Percentiles rank a stretch among this genome's conserved stretches.
Conservation (phyloP, 2,329 filamentous ascomycete species). For the Amauroascus niger region DNA sequence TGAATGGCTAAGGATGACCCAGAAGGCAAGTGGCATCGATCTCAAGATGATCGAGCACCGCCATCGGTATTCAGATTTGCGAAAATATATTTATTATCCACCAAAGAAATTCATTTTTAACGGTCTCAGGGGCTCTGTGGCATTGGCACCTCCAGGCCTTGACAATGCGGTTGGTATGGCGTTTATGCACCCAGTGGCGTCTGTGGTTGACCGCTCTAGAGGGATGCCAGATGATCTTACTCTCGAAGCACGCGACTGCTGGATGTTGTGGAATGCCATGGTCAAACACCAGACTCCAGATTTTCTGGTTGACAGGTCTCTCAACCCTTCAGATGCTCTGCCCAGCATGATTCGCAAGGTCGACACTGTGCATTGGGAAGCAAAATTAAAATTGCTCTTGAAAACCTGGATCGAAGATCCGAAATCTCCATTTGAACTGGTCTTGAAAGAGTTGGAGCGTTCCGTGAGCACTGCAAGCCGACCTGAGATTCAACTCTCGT, state of each 20-base stretch:
- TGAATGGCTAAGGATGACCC: slow-evolving; percentile 56
- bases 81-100: slow-evolving; percentile 61
- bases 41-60: slow-evolving; percentile 59
- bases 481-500: slow-evolving; percentile 16
- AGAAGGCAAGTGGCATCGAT: slow-evolving; percentile 53
- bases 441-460: slow-evolving; percentile 42
- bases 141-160: slow-evolving; percentile 39
- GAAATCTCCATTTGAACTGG: slow-evolving; percentile 44
- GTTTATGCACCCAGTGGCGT: slow-evolving; percentile 58
- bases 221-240: slow-evolving; percentile 57
- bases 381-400: slow-evolving; percentile 49
- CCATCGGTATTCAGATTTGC: slow-evolving; percentile 63
- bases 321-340: slow-evolving; percentile 44
- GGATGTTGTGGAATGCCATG: slow-evolving; percentile 57
- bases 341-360: slow-evolving; percentile 52
- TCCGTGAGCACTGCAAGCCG: slow-evolving; percentile 7
- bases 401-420: slow-evolving; percentile 50
- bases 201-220: slow-evolving; percentile 51
- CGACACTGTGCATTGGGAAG: slow-evolving; percentile 58
- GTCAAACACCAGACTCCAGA: slow-evolving; percentile 44
- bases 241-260: slow-evolving; percentile 62
- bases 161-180: slow-evolving; percentile 43
- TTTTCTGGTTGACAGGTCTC: slow-evolving; percentile 42
- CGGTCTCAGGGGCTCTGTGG: slow-evolving; percentile 37
- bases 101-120: slow-evolving; percentile 43